Percentiles rank a stretch among this genome's conserved stretches.
Conservation (phyloP, 352 stramenopile genomes). For the Aphanomyces euteiches region DNA sequence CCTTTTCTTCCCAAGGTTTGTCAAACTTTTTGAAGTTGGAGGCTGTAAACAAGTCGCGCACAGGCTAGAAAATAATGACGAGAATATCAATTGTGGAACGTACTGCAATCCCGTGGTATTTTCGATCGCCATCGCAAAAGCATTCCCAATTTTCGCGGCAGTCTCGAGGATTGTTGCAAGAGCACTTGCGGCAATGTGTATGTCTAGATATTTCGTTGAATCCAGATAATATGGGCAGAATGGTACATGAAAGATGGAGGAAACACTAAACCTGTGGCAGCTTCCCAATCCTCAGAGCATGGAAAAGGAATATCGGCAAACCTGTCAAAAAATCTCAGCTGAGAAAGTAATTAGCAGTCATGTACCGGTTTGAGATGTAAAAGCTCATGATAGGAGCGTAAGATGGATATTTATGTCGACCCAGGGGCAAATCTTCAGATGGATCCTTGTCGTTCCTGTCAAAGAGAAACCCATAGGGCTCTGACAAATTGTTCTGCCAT, state of each 20-base stretch:
- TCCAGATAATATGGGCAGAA: not conserved
- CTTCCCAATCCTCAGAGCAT: conserved; percentile 94
- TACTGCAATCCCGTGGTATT: conserved; percentile 69
- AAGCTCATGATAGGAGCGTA: conserved; percentile 98
- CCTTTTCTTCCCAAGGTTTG: conserved; percentile 94
- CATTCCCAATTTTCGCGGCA: conserved; percentile 81
- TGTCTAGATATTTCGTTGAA: conserved; percentile 33
- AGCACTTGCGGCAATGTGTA: conserved; percentile 74
- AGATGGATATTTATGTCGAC: conserved; percentile 82
- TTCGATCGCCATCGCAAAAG: conserved; percentile 62
- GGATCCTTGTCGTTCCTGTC: conserved; percentile 95
- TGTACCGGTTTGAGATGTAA: conserved; percentile 87
- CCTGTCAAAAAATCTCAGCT: conserved; percentile 30
- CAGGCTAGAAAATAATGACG: conserved; percentile 10
- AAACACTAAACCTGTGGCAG: conserved; percentile 88
- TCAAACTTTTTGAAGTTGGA: conserved; percentile 97
- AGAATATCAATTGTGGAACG: conserved; percentile 7
- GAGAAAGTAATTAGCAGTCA: not conserved
- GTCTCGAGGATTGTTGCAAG: conserved; percentile 54
- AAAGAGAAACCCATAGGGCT: conserved; percentile 99
- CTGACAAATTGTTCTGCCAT: conserved; percentile 87
- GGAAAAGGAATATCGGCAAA: conserved; percentile 98
- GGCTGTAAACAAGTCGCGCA: conserved; percentile 95
- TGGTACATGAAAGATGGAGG: conserved; percentile 83
- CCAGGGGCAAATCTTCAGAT: conserved; percentile 90